These are phyloP conservation scores for Gigaspora rosea DNA, from an alignment of 192 early-diverging fungal genomes.

Conservation along the genomic window DNA sequence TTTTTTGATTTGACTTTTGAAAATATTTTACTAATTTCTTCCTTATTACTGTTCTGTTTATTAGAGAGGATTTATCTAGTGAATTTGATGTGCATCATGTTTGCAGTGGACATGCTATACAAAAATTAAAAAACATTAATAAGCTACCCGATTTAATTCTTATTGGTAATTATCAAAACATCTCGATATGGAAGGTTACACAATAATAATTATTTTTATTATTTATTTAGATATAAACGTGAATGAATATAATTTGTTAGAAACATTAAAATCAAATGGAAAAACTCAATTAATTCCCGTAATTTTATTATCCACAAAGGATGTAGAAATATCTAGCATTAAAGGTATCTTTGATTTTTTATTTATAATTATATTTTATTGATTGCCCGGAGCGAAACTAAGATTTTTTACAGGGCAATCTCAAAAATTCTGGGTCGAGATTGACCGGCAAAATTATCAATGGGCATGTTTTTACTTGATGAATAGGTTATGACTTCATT, in stretches of 20 bases:
- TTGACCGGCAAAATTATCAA: too few species aligned
- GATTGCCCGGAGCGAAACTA: too few species aligned
- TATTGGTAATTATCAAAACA: constrained; percentile 34
- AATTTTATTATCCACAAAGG: constrained; percentile 56
- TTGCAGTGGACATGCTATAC: constrained; percentile 40
- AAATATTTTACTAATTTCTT: neutral
- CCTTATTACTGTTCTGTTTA: neutral
- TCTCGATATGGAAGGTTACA: too few species aligned
- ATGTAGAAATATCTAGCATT: constrained; percentile 43
- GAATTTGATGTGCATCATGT: constrained; percentile 41
- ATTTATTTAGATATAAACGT: constrained; percentile 47
- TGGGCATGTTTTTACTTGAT: too few species aligned
- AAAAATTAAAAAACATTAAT: constrained; percentile 17
- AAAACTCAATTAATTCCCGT: constrained; percentile 51
- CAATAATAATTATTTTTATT: too few species aligned
- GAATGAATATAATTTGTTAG: constrained; percentile 55
- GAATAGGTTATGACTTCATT: too few species aligned
- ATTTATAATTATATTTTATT: too few species aligned
- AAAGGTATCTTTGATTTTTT: too few species aligned
- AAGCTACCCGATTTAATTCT: constrained; percentile 35
- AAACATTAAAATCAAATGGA: constrained; percentile 40
- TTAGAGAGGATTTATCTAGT: constrained; percentile 33
- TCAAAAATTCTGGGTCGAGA: too few species aligned
- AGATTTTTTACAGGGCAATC: too few species aligned
- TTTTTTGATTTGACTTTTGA: neutral